A percentile compares a stretch with the other conserved stretches of the same genome.
These are phyloP conservation scores for Spergularia marina DNA, from an alignment of 148 eudicot species.

Conservation along the genomic window DNA sequence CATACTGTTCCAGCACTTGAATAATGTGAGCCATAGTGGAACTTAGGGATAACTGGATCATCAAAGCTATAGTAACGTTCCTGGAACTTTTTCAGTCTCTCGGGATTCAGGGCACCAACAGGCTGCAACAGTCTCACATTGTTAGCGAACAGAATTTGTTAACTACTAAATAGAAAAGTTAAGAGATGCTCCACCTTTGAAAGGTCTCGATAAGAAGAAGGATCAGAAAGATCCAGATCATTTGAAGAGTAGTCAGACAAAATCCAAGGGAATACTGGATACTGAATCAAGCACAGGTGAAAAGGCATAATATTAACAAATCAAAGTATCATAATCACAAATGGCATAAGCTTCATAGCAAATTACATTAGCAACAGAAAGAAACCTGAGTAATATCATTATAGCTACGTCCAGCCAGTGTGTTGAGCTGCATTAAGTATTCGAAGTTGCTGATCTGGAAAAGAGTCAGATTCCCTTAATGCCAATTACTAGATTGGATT, in stretches of 20 bases:
- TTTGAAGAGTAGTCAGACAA: constrained; percentile 86
- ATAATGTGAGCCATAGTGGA: constrained; percentile 98
- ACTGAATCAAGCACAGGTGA: constrained; percentile 48
- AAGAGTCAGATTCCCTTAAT: background rate
- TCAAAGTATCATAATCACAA: constrained; percentile 10
- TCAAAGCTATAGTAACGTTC: constrained; percentile 93
- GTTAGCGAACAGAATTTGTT: constrained; percentile 26
- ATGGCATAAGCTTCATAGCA: constrained; percentile 2
- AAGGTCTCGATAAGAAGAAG: constrained; percentile 88
- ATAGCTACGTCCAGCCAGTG: constrained; percentile 98
- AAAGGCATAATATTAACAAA: constrained; percentile 16
- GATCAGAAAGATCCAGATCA: constrained; percentile 65
- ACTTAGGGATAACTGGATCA: constrained; percentile 93
- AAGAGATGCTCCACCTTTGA: constrained; percentile 61
- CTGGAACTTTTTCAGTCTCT: constrained; percentile 73
- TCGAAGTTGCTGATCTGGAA: constrained; percentile 99
- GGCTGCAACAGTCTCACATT: constrained; percentile 52
- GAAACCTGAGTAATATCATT: constrained; percentile 96
- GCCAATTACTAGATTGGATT: background rate
- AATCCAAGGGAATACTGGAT: constrained; percentile 99
- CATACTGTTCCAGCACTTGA: constrained; percentile 94
- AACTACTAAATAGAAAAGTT: constrained; percentile 5
- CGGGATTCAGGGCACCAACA: constrained; percentile 85
- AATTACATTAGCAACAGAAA: constrained; percentile 3
- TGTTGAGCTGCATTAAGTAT: constrained; percentile 97